Evolutionary conservation across 257 asterid species (phyloP), one percentile per base, ranked within the genome.

Genomic region (Scutellaria baicalensis): DNA sequence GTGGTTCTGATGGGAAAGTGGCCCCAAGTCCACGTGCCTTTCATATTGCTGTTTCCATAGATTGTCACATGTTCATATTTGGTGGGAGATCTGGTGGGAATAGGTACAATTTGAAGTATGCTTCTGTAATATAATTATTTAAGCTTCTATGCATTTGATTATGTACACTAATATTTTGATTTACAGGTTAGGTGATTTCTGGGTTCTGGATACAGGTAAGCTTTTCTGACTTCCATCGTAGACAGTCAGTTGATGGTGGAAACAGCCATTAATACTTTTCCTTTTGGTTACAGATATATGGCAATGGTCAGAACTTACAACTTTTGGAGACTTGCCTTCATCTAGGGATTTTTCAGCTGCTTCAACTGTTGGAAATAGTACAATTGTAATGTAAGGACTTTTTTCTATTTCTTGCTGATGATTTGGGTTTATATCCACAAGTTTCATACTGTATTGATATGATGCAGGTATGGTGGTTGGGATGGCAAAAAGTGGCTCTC

Each of bases 141-240:
- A 43, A 60, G 35, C 75, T 71, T 71, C 62, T 56, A 20, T 56
- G 52, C 51, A 67, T 31, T 70, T 42, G 40, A 11, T 71, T 63
- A 56, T 59, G 80, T 8, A 74, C 56, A 3, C 60, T 67, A 69
- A 17, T 23, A 54, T 61, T 66, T 58, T 77, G 56, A 38, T 80
- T 72, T 78, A 65, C 95, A 94, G 99, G 88, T 73, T 91, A 80
- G 95, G 99, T 36, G 97, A 94, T 84, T 94, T 94, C 83, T 94
- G 99, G 97, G 96, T 94, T 77, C 88, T 91, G 57, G 99, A 94
- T 83, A 94, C 99, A n/a, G 99, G 99, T 94, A 77, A 80, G 80
- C 42, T 78, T 64, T 35, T 68, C 35, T 73, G 36, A 40, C 60
- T 42, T 21, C 73, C 44, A 58, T 69, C 9, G 50, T 60, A 42